Percentiles rank a stretch among this genome's conserved stretches.
These are phyloP conservation scores for Dipsacomyces acuminosporus DNA, from an alignment of 371 early-diverging fungal genomes.

Conservation along the genomic window DNA sequence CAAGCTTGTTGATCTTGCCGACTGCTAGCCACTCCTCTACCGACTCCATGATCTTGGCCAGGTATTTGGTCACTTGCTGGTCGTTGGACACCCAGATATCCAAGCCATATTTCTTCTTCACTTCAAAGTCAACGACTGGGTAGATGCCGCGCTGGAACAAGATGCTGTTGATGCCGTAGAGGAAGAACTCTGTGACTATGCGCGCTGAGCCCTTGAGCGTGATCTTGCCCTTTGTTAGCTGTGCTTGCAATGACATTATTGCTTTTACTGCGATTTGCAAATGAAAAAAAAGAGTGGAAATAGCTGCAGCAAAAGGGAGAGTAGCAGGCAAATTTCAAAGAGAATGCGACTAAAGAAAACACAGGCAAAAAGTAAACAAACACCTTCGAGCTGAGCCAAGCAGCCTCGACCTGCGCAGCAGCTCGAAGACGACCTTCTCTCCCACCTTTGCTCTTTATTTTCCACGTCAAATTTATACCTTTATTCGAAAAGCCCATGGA, in stretches of 20 bases:
- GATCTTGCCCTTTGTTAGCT: conserved; percentile 53
- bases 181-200: conserved; percentile 74
- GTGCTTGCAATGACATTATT: conserved; percentile 43
- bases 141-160: conserved; percentile 87
- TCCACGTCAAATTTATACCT: not conserved
- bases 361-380: too few species aligned
- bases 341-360: too few species aligned
- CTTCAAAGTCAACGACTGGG: conserved; percentile 78
- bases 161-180: conserved; percentile 78
- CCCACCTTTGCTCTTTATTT: not conserved
- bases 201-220: conserved; percentile 72
- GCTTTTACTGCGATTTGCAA: too few species aligned
- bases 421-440: too few species aligned
- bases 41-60: conserved; percentile 68
- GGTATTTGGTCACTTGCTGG: conserved; percentile 64
- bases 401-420: too few species aligned
- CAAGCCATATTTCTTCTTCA: conserved; percentile 75
- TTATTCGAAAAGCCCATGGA: too few species aligned
- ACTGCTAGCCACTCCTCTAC: conserved; percentile 73
- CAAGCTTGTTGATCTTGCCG: conserved; percentile 70
- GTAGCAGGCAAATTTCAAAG: too few species aligned
- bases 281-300: too few species aligned
- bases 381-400: too few species aligned
- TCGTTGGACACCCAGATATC: conserved; percentile 70
- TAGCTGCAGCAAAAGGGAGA: too few species aligned